A percentile compares a stretch with the other conserved stretches of the same genome.
These are phyloP conservation scores for Geosiphon pyriformis DNA, from an alignment of 192 early-diverging fungal species.

Conservation along the genomic window DNA sequence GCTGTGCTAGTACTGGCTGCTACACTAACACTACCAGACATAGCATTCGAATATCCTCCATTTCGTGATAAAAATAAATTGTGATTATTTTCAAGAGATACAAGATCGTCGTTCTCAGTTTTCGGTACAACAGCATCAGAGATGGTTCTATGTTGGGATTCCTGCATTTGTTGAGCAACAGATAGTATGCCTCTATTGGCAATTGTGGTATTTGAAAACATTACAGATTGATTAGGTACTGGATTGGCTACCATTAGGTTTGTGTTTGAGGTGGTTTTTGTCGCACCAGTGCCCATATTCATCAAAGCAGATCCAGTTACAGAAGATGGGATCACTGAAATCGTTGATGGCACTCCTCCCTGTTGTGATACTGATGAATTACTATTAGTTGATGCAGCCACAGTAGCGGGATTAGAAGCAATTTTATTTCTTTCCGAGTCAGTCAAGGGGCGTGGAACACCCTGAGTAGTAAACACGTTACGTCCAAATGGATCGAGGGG, in stretches of 20 bases:
- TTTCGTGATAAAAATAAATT: neutral
- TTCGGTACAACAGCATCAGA: slow-evolving; percentile 20
- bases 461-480: neutral
- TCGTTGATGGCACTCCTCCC: neutral
- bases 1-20: neutral
- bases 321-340: neutral
- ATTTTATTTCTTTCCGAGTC: slow-evolving; percentile 28
- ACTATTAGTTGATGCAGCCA: neutral
- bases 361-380: neutral
- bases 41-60: slow-evolving; percentile 2
- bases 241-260: slow-evolving; percentile 1
- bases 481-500: neutral
- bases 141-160: neutral
- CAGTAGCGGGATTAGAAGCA: neutral
- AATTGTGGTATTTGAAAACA: neutral
- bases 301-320: neutral
- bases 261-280: no score
- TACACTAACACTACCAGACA: neutral
- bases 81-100: neutral
- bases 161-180: neutral
- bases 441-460: neutral
- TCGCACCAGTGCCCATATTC: neutral
- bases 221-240: neutral
- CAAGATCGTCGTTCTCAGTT: slow-evolving; percentile 13
- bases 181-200: neutral